Percentiles rank a stretch among this genome's conserved stretches.
phyloP scores from a whole-genome alignment of 2,329 filamentous ascomycete genomes.

The Clonostachys sp. region DNA sequence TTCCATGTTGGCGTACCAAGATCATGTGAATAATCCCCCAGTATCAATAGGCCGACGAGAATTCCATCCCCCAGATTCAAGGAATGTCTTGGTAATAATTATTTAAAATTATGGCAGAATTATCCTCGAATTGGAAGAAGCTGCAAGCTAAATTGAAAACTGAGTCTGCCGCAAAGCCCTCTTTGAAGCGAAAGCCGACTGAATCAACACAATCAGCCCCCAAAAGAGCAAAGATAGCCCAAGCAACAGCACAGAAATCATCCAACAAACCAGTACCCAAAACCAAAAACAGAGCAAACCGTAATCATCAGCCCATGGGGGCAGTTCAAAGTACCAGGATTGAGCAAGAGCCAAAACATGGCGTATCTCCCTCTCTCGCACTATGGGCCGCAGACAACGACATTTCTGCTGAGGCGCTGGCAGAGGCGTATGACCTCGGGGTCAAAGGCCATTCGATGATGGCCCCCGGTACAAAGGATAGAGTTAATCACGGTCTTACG shows the following conservation, averaged over 20 bases:
- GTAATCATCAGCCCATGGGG: conserved; percentile 41
- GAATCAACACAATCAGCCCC: conserved; percentile 10
- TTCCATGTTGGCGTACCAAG: no score
- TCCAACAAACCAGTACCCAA: conserved; percentile 8
- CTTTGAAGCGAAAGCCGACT: conserved; percentile 34
- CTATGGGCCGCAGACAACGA: conserved; percentile 59
- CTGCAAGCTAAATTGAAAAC: conserved; percentile 60
- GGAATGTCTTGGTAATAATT: not conserved
- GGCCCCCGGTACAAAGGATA: conserved; percentile 39
- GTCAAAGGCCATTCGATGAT: conserved; percentile 41
- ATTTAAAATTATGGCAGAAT: conserved; percentile 25
- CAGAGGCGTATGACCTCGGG: conserved; percentile 57
- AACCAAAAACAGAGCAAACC: conserved; percentile 3
- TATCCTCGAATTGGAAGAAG: conserved; percentile 75
- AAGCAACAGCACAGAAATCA: conserved; percentile 5
- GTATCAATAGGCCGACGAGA: no score
- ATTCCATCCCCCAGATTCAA: no score
- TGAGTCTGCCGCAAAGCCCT: conserved; percentile 29
- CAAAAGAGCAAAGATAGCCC: conserved; percentile 16
- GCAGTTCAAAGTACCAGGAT: conserved; percentile 44
- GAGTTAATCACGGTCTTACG: conserved; percentile 60
- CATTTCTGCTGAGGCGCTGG: conserved; percentile 54
- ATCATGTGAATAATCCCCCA: no score
- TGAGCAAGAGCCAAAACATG: conserved; percentile 27
- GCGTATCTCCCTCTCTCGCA: conserved; percentile 48